Percentiles rank a stretch among this genome's conserved stretches.
phyloP scores from a whole-genome alignment of 345 rosid species.

The Eucalyptus marginata region DNA sequence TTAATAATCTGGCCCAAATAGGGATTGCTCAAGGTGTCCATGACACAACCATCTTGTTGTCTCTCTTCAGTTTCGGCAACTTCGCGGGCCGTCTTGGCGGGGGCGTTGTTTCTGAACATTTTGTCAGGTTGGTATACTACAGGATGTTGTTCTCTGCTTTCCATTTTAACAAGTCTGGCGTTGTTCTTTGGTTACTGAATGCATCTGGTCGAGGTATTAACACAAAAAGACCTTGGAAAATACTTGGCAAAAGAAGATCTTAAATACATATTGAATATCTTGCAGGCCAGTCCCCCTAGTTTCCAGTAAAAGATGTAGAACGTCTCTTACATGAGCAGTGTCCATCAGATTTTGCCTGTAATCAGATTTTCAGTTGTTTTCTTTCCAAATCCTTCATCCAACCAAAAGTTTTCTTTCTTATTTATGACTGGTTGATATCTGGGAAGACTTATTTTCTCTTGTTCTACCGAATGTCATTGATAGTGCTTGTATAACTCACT shows the following conservation, averaged over 20 bases:
- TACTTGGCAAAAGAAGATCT: neutral
- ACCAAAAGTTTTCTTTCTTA: neutral
- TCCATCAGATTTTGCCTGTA: neutral
- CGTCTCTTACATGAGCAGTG: neutral
- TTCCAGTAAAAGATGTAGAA: neutral
- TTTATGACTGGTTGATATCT: neutral
- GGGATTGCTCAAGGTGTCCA: constrained; percentile 50
- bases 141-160: neutral
- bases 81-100: constrained; percentile 61
- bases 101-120: constrained; percentile 51
- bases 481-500: neutral
- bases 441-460: neutral
- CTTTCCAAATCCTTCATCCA: neutral
- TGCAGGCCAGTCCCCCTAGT: neutral
- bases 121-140: constrained; percentile 34
- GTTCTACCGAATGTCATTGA: neutral
- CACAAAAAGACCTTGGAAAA: neutral
- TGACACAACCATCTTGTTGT: constrained; percentile 41
- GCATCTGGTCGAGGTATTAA: neutral
- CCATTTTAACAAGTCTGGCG: neutral
- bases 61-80: constrained; percentile 64
- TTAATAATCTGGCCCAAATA: constrained; percentile 69
- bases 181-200: neutral
- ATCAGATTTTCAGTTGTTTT: neutral
- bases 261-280: neutral